A percentile compares a stretch with the other conserved stretches of the same genome.
These are phyloP conservation scores for Paulownia fortunei DNA, from an alignment of 257 asterid species.

Conservation along the genomic window DNA sequence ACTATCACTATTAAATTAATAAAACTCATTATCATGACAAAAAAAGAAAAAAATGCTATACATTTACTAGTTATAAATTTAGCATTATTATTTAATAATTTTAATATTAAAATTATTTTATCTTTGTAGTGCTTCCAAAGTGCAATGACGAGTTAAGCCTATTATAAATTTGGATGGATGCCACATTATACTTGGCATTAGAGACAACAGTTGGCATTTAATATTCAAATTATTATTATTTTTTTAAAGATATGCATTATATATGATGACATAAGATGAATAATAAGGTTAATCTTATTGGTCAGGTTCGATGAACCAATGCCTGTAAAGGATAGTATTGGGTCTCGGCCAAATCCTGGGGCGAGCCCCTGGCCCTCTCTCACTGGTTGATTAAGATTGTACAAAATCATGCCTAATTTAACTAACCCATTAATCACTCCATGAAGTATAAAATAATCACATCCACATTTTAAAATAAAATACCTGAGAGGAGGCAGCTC, in stretches of 20 bases:
- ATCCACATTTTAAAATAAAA: neutral
- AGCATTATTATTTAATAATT: too few relatives aligned
- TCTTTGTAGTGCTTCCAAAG: neutral
- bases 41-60: too few relatives aligned
- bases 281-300: slow-evolving; percentile 16
- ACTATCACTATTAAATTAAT: too few relatives aligned
- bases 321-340: neutral
- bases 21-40: too few relatives aligned
- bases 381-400: slow-evolving; percentile 6
- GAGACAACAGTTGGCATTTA: neutral
- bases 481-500: too few relatives aligned
- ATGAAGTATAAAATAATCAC: neutral
- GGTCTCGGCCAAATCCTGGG: neutral
- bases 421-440: slow-evolving; percentile 33
- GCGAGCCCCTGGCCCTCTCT: neutral
- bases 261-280: neutral
- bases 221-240: neutral
- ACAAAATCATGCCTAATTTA: slow-evolving; percentile 31
- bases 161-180: neutral
- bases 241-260: neutral
- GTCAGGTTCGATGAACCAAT: slow-evolving; percentile 29
- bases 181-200: neutral
- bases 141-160: neutral
- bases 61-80: too few relatives aligned
- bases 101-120: neutral